These are phyloP conservation scores for Kodamaea fukazawae DNA, from an alignment of 805 yeast genomes.

Conservation along the genomic window DNA sequence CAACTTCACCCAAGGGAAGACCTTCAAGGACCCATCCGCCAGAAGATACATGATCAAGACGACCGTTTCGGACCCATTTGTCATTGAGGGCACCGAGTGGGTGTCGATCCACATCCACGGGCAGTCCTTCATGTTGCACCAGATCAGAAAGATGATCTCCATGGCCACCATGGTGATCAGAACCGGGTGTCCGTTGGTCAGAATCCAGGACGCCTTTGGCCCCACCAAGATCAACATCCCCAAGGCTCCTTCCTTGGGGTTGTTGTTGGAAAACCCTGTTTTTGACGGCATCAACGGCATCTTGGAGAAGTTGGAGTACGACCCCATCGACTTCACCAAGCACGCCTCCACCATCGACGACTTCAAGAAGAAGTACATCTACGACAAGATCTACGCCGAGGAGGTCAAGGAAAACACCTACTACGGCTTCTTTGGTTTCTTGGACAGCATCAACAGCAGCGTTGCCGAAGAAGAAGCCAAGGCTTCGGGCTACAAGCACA, in stretches of 20 bases:
- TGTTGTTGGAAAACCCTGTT: slow-evolving; percentile 86
- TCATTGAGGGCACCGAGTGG: slow-evolving; percentile 95
- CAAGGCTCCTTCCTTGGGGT: slow-evolving; percentile 95
- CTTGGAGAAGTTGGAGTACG: slow-evolving; percentile 73
- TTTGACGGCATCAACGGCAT: slow-evolving; percentile 79
- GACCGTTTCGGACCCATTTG: slow-evolving; percentile 81
- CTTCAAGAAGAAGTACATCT: slow-evolving; percentile 84
- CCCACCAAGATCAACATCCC: slow-evolving; percentile 82
- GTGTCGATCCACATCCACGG: slow-evolving; percentile 94
- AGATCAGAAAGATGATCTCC: slow-evolving; percentile 96
- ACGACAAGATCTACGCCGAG: slow-evolving; percentile 88
- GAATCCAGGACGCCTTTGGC: slow-evolving; percentile 76
- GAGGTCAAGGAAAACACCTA: slow-evolving; percentile 85
- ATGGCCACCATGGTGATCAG: slow-evolving; percentile 86
- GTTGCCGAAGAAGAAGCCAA: slow-evolving; percentile 26
- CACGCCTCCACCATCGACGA: slow-evolving; percentile 71
- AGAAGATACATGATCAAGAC: slow-evolving; percentile 77
- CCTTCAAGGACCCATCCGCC: slow-evolving; percentile 81
- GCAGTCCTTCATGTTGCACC: slow-evolving; percentile 97
- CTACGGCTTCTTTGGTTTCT: slow-evolving; percentile 86
- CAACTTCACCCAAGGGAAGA: slow-evolving; percentile 80
- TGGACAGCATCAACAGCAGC: slow-evolving; percentile 61
- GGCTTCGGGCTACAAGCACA: slow-evolving; percentile 50
- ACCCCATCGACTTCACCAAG: slow-evolving; percentile 63
- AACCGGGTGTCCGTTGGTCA: slow-evolving; percentile 75